Evolutionary conservation across 2,329 filamentous ascomycete genomes (phyloP).

Genomic region (Akanthomyces uredinophilus): DNA sequence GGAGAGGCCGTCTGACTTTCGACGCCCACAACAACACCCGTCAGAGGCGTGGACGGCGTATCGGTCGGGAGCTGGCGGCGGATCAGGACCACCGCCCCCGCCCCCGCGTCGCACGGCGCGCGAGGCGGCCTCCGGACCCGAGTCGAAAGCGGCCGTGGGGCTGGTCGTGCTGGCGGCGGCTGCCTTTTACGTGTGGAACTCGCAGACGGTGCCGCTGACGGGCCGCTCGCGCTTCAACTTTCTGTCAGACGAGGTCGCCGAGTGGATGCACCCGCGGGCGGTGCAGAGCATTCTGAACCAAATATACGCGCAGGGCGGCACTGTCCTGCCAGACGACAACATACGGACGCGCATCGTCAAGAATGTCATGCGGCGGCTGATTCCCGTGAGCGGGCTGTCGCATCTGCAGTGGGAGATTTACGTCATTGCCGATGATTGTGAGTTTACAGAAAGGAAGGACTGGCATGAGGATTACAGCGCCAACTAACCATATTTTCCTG

Average conservation of each 20-base stretch:
- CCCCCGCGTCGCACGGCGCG: not conserved
- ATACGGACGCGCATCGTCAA: slow-evolving; percentile 51
- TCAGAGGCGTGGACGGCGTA: too few relatives aligned
- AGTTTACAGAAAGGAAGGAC: slow-evolving; percentile 18
- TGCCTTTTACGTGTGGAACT: slow-evolving; percentile 61
- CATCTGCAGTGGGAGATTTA: slow-evolving; percentile 63
- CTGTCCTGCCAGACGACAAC: slow-evolving; percentile 57
- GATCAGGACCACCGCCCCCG: not conserved
- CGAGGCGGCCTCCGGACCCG: not conserved
- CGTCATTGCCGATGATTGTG: slow-evolving; percentile 63
- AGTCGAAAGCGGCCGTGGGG: slow-evolving; percentile 22
- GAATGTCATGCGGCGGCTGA: slow-evolving; percentile 59
- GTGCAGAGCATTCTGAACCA: slow-evolving; percentile 44
- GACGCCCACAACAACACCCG: not conserved
- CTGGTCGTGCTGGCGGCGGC: slow-evolving; percentile 40
- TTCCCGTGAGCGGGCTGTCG: slow-evolving; percentile 60
- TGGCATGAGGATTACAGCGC: not conserved
- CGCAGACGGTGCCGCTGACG: slow-evolving; percentile 68
- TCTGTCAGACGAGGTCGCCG: slow-evolving; percentile 52
- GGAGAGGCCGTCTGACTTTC: not conserved
- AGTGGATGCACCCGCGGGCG: slow-evolving; percentile 30
- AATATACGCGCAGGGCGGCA: slow-evolving; percentile 44
- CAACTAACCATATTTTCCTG: slow-evolving; percentile 10
- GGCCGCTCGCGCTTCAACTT: slow-evolving; percentile 69
- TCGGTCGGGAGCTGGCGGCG: not conserved